Conservation (phyloP, 768 basidiomycete genomes). For the Panaeolus cyanescens region DNA sequence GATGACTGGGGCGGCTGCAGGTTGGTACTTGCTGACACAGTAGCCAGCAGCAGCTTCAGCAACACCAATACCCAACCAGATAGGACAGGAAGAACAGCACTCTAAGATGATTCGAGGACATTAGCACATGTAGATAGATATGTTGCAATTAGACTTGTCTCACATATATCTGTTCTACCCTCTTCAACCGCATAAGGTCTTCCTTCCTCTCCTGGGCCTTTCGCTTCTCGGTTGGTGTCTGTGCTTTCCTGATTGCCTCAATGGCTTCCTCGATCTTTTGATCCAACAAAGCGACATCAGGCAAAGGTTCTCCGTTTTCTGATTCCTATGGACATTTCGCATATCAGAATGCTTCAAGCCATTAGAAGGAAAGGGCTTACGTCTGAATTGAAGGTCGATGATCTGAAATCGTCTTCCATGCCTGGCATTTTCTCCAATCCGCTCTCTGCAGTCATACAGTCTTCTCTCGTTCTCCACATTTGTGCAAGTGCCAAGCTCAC, state of each 20-base stretch:
- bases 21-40: conserved; percentile 80
- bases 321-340: conserved; percentile 43
- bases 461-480: conserved; percentile 95
- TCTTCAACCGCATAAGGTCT: conserved; percentile 83
- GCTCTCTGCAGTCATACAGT: conserved; percentile 92
- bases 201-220: conserved; percentile 70
- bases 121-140: background rate
- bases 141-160: conserved; percentile 24
- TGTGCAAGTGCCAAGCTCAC: conserved; percentile 86
- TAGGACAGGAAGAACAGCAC: conserved; percentile 78
- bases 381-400: conserved; percentile 46
- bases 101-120: conserved; percentile 42
- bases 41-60: conserved; percentile 89
- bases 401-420: conserved; percentile 56
- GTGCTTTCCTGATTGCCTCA: conserved; percentile 48
- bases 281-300: conserved; percentile 73
- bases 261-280: conserved; percentile 72
- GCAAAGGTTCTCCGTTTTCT: conserved; percentile 63
- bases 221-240: conserved; percentile 53
- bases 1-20: conserved; percentile 67
- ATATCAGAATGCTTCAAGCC: conserved; percentile 2
- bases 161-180: conserved; percentile 94
- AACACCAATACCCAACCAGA: conserved; percentile 93
- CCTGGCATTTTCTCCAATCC: conserved; percentile 84
- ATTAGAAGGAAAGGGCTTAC: conserved; percentile 25